Evolutionary conservation across 2,329 filamentous ascomycete species (phyloP), one percentile per base, ranked within the genome.

Genomic region (Paecilomyces fulvus): DNA sequence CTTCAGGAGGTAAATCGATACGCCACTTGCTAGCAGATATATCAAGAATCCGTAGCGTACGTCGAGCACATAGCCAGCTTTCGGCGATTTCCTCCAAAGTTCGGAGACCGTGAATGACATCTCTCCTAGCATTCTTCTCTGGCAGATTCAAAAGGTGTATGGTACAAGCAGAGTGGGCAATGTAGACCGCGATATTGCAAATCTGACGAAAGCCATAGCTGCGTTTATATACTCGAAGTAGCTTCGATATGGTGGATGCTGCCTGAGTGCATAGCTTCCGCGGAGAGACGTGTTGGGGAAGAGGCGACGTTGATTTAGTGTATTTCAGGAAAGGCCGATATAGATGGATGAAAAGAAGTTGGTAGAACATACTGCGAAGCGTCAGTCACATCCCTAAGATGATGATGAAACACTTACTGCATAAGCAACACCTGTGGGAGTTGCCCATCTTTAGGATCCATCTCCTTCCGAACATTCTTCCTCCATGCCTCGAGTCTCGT

Each of bases 311-410:
- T 6, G 83, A 77, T 52, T 88, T 90, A 2, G 84, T 87, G 68
- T 96, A 97, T 71, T 94, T 96, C 53, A 97, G 80, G 68, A 97
- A 97, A 0, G 94, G 92, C 4, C 92, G 85, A 77, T 96, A 97
- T 3, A 97, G 84, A 67, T 97, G 92, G 58, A 97, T 95, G 68
- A 95, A 95, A 51, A 96, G 85, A 0, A 97, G 81, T 67, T 97
- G 92, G 72, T 92, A 96, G 74, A 97, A 96, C 92, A 97, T 97
- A 76, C 92, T 96, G 65, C 21, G 4, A 8, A 2, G 7, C 4
- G 56, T 73, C 52, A 71, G 61, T 54, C 52, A 21, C 3, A 21
- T 2, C 14, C 2, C 49, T 56, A 6, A 83, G 23, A 1, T 9
- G 28, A 17, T 30, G 17, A 52, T 12, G 7, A 30, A 28, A 17